Base-by-base conservation (phyloP, 441 rosid species). In the Kokia cookei region DNA sequence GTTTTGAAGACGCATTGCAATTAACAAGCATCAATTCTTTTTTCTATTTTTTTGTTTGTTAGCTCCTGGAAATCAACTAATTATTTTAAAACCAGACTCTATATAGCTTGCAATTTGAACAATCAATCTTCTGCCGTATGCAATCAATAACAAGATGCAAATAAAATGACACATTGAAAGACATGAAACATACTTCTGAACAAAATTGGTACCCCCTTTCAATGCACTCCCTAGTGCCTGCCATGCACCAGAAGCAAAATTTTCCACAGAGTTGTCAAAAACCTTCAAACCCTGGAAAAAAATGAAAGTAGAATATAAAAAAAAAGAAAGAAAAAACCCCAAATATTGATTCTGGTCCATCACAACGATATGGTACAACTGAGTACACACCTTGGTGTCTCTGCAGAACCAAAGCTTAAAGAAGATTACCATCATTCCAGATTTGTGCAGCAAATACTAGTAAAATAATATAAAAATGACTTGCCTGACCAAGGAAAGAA, bases 171-270 rank as follows among this genome's bases (percentile, higher is more conserved):
- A 35, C 47, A 5, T 14, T 59, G 43, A 72, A 73, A 55, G 29
- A 60, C 64, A 73, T 10, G 14, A 55, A 75, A 76, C 97, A 77
- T 91, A 93, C 99, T 86, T 91, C 73, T 93, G 92, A 75, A 93
- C 96, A 48, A 91, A 77, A 79, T 76, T 65, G 43, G 93, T 72
- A 71, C 97, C 86, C 72, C 97, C 98, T 81, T 80, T 90, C 82
- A 82, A 86, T 55, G 97, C 99, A 86, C 73, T 86, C 73, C 97
- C 98, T 22, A 92, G 72, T 73, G 94, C 97, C 73, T 89, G 90
- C 99, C 99, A 96, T 27, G 99, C 99, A 76, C 97, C 99, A 27
- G 96, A 87, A 68, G 97, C 89, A 53, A 96, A 87, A 81, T 85
- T 92, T 90, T 93, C 99, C 76, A 96, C 91, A 43, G 97, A 92